Evolutionary conservation across 768 basidiomycete species (phyloP), one percentile per base, ranked within the genome.

Genomic region (Chalciporus piperatus): DNA sequence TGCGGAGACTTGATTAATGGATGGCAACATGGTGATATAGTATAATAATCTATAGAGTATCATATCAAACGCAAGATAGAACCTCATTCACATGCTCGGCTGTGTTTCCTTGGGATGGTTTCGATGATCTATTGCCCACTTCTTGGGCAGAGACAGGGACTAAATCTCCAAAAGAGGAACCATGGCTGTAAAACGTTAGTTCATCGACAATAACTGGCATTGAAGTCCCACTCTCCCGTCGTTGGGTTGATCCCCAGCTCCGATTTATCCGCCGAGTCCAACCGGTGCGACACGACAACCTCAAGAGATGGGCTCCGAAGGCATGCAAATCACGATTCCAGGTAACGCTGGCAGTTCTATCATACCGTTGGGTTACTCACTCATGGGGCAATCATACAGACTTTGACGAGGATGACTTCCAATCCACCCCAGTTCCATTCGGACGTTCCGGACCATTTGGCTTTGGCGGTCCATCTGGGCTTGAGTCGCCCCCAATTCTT

Each of bases 401-500:
- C 66, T 86, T 92, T 69, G 86, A 85, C 59, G 89, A 90, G 58
- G 87, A 88, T 55, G 84, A 88, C 59, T 80, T 78, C 52, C 66
- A 69, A 55, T 75, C 79, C 3, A 81, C 87, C 17, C 73, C 79
- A 19, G 81, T 81, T 47, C 83, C 87, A 2, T 91, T 92, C 70
- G 85, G 87, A 48, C 82, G 87, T 28, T 67, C 78, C 47, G 79
- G 70, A 44, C 71, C 66, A 13, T 76, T 79, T 63, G 76, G 78
- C 17, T 76, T 78, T 44, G 73, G 73, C 30, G 70, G 67, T 51
- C 66, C 72, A 38, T 76, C 81, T 27, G 85, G 81, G 9, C 75
- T 75, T 52, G 86, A 89, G 58, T 90, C 88, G 17, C 88, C 89
- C 10, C 82, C 78, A 11, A 66, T 78, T 33, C 59, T 72, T 33